phyloP scores from a whole-genome alignment of 2,329 filamentous ascomycete genomes.

The Stagonosporopsis vannaccii region DNA sequence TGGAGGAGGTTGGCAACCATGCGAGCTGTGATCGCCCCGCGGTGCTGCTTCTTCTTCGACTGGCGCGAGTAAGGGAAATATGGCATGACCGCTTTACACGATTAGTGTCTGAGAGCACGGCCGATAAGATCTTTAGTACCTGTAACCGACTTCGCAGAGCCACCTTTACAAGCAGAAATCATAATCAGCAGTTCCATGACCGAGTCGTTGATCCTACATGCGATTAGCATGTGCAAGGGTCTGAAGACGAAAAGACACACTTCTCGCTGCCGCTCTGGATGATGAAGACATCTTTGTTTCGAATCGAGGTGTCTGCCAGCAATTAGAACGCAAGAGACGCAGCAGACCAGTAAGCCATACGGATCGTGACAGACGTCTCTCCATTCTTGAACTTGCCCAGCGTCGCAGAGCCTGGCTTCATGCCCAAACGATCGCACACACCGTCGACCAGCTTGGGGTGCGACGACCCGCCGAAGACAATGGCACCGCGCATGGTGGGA shows the following conservation, averaged over 20 bases:
- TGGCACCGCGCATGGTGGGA: constrained; percentile 67
- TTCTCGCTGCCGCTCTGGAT: constrained; percentile 94
- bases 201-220: constrained; percentile 84
- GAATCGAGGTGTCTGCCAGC: constrained; percentile 69
- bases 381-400: constrained; percentile 74
- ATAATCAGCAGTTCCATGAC: constrained; percentile 99
- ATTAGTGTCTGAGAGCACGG: constrained; percentile 22
- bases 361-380: constrained; percentile 73
- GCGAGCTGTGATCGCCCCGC: constrained; percentile 93
- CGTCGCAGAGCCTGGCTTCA: constrained; percentile 65
- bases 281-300: constrained; percentile 98
- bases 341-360: constrained; percentile 45
- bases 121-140: constrained; percentile 63
- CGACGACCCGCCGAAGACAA: constrained; percentile 72
- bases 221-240: constrained; percentile 32
- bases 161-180: constrained; percentile 98
- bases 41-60: constrained; percentile 98
- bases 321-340: constrained; percentile 25
- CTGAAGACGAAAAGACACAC: constrained; percentile 44
- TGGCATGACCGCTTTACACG: constrained; percentile 74
- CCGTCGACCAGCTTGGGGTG: constrained; percentile 69
- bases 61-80: constrained; percentile 99
- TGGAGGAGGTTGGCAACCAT: constrained; percentile 96
- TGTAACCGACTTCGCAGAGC: constrained; percentile 94
- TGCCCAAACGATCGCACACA: constrained; percentile 71